phyloP scores from a whole-genome alignment of 1,284 basidiomycete species.

The Tylopilus orsonianus region DNA sequence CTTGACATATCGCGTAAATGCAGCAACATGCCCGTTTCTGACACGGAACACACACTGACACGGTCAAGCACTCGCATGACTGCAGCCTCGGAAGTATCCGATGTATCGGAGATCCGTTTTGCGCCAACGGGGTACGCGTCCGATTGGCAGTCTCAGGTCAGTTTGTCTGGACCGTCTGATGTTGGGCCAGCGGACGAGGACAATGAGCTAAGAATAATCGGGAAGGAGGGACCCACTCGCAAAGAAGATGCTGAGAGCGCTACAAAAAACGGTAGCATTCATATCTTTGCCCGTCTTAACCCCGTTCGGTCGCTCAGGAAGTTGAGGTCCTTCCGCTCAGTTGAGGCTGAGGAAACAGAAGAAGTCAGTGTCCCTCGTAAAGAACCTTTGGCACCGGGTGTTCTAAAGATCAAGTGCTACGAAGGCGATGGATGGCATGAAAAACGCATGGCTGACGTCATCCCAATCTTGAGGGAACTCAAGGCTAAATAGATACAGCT shows the following conservation, averaged over 20 bases:
- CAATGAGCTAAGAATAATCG: not conserved
- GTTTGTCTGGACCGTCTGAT: constrained; percentile 22
- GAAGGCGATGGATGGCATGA: constrained; percentile 26
- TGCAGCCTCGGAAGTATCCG: constrained; percentile 7
- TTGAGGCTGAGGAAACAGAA: not conserved
- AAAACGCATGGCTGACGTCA: constrained; percentile 26
- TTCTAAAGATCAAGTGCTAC: constrained; percentile 18
- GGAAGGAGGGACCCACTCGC: not conserved
- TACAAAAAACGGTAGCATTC: not conserved
- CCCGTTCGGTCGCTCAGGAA: not conserved
- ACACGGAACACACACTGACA: not conserved
- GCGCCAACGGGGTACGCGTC: not conserved
- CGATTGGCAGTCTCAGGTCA: constrained; percentile 16
- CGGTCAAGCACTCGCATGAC: constrained; percentile 2
- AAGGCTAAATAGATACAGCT: constrained; percentile 18
- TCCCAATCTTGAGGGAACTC: constrained; percentile 29
- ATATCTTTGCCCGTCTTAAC: not conserved
- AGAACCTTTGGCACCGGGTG: not conserved
- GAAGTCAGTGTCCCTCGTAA: not conserved
- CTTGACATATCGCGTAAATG: not conserved
- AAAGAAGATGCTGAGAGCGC: not conserved
- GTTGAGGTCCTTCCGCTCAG: not conserved
- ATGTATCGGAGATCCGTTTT: not conserved
- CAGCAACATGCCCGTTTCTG: not conserved
- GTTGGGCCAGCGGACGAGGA: not conserved